phyloP scores from a whole-genome alignment of 257 asterid genomes.

The Solanum rostratum region DNA sequence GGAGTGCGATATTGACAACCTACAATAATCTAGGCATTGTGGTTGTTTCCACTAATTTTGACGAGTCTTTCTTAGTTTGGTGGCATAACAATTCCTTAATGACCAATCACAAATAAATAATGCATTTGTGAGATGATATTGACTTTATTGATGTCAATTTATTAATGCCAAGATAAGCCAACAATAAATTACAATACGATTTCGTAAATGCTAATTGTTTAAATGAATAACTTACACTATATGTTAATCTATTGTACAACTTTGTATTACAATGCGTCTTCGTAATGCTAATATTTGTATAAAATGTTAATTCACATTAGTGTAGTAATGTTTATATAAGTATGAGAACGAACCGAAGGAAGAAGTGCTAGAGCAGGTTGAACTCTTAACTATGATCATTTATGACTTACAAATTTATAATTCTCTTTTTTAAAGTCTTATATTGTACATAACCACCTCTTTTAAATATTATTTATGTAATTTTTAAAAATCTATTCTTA shows the following conservation, averaged over 20 bases:
- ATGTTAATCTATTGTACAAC: too few species aligned
- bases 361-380: neutral
- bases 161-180: neutral
- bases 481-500: neutral
- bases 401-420: too few species aligned
- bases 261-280: neutral
- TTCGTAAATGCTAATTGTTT: neutral
- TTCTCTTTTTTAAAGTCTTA: neutral
- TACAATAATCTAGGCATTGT: too few species aligned
- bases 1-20: too few species aligned
- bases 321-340: neutral
- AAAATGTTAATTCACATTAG: too few species aligned
- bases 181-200: neutral
- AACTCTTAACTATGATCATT: neutral
- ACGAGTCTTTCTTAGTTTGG: neutral
- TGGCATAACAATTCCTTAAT: neutral
- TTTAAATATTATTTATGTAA: too few species aligned
- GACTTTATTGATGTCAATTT: neutral
- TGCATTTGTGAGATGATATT: neutral
- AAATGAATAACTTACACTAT: too few species aligned
- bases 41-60: too few species aligned
- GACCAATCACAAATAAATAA: neutral
- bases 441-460: neutral
- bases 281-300: neutral
- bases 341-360: neutral